Evolutionary conservation across 768 basidiomycete species (phyloP), one percentile per base, ranked within the genome.

Genomic region (Hebeloma cylindrosporum): DNA sequence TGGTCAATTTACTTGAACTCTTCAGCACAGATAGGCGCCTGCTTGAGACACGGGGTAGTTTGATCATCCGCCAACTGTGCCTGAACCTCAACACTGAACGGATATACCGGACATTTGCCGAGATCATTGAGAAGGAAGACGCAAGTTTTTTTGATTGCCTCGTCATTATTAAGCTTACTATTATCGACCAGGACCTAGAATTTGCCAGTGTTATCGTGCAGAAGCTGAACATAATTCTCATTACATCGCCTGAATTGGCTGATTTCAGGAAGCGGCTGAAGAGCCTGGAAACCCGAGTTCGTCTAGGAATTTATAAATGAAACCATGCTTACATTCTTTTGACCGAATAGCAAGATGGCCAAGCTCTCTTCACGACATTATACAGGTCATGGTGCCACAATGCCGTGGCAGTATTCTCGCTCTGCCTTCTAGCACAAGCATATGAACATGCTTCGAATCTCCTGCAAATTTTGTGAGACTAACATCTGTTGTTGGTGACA

Each of bases 361-460:
- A 98, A 68, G 89, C 89, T 11, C 64, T 99, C 16, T 99, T 98
- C 62, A 90, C 88, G 8, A 90, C 88, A 0, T 70, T 99, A 3
- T 99, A 99, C 58, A 79, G 92, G 14, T 98, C 93, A 14, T 99
- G 96, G 96, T 98, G 93, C 62, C 96, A 99, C 57, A 97, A 97
- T 59, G 89, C 95, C 1, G 94, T 98, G 31, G 87, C 96, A 0
- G 93, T 93, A 1, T 96, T 99, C 61, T 93, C 96, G 1, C 75
- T 99, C 5, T 99, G 96, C 63, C 75, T 99, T 21, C 75, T 99
- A 18, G 96, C 96, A 4, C 96, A 99, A 63, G 95, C 96, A 2
- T 99, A 99, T 55, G 96, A 99, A 63, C 96, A 99, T 65, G 96
- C 95, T 1, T 95, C 93, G 16, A 97, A 94, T 63, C 76, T 99